Conservation (phyloP, 2,329 filamentous ascomycete genomes). For the Pyricularia sp. region DNA sequence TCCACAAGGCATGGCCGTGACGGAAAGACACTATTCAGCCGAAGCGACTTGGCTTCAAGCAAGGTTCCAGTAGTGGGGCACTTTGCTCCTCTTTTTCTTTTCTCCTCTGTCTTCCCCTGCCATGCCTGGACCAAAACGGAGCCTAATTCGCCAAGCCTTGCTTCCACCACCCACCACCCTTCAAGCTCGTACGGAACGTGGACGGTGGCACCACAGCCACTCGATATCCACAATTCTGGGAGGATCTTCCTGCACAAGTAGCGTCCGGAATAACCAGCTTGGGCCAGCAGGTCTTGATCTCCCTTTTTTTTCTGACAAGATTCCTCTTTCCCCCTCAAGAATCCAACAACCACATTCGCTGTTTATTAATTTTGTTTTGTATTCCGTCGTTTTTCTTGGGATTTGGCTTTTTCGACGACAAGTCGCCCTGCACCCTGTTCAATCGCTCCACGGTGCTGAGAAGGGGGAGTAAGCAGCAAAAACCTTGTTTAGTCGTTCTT, state of each 20-base stretch:
- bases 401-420: neutral
- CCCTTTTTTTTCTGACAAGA: neutral
- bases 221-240: neutral
- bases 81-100: neutral
- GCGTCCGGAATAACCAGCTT: neutral
- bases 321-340: neutral
- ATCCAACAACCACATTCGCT: neutral
- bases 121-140: neutral
- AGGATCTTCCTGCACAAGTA: neutral
- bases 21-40: neutral
- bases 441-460: neutral
- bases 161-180: neutral
- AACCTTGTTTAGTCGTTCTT: neutral
- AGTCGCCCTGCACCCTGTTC: neutral
- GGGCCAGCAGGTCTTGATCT: neutral
- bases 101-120: neutral
- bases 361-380: neutral
- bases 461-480: neutral
- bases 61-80: neutral
- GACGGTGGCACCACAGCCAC: conserved; percentile 1
- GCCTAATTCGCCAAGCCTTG: neutral
- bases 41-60: neutral
- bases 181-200: neutral
- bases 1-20: neutral
- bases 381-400: neutral